phyloP scores from a whole-genome alignment of 176 grass and related monocot species.

The Carex scoparia region DNA sequence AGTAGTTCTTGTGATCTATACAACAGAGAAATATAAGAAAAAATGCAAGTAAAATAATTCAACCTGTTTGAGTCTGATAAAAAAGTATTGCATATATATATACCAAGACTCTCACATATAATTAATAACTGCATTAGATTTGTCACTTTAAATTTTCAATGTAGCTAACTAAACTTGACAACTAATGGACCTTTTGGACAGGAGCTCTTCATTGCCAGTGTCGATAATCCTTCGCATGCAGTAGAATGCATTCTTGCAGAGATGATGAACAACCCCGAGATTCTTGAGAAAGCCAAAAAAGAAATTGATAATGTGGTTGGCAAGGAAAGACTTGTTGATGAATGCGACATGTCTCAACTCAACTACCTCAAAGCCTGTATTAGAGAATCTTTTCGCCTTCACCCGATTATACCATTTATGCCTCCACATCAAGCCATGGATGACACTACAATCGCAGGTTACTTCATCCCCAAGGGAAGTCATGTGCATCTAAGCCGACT shows the following conservation, averaged over 20 bases:
- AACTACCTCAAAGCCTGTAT: slow-evolving; percentile 31
- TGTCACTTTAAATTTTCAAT: not conserved
- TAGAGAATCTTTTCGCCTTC: slow-evolving; percentile 34
- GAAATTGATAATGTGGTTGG: slow-evolving; percentile 36
- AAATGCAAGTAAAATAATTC: too few relatives aligned
- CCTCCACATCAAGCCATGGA: slow-evolving; percentile 12
- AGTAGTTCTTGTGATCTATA: too few relatives aligned
- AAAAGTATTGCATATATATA: too few relatives aligned
- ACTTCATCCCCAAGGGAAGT: slow-evolving; percentile 34
- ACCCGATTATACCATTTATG: slow-evolving; percentile 26
- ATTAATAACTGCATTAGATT: not conserved
- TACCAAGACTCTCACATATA: too few relatives aligned
- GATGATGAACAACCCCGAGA: slow-evolving; percentile 21
- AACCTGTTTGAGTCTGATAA: too few relatives aligned
- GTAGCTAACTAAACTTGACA: not conserved
- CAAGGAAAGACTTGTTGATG: slow-evolving; percentile 19
- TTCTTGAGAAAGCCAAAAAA: slow-evolving; percentile 19
- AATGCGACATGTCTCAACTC: slow-evolving; percentile 8
- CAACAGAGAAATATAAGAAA: too few relatives aligned
- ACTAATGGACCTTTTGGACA: not conserved
- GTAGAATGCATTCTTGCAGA: slow-evolving; percentile 30
- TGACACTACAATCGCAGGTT: slow-evolving; percentile 16
- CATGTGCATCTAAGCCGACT: slow-evolving; percentile 20
- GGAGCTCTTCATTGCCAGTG: slow-evolving; percentile 3
- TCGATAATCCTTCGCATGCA: slow-evolving; percentile 34